Percentiles rank a stretch among this genome's conserved stretches.
These are phyloP conservation scores for Fusarium sp. DNA, from an alignment of 2,329 filamentous ascomycete species.

Conservation along the genomic window DNA sequence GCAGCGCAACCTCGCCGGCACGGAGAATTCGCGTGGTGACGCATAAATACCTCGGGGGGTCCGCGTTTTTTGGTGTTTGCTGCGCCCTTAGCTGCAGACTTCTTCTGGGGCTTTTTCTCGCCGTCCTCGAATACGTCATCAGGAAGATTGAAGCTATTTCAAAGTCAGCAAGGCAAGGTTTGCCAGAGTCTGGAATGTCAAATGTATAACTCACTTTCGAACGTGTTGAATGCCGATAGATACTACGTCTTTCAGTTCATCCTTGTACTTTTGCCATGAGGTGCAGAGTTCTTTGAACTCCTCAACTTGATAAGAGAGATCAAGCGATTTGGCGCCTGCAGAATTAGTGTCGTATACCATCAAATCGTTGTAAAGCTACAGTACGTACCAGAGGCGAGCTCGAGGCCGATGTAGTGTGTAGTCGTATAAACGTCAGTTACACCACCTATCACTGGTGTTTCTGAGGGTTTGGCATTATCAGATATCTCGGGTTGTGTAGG, in stretches of 20 bases:
- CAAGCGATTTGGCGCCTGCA: constrained; percentile 74
- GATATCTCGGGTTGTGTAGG: constrained; percentile 19
- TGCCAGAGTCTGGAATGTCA: not conserved
- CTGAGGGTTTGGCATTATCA: constrained; percentile 14
- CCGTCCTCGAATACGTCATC: constrained; percentile 88
- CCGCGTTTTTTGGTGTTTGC: constrained; percentile 60
- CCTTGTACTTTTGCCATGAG: constrained; percentile 78
- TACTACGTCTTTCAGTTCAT: constrained; percentile 68
- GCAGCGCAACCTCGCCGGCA: constrained; percentile 23
- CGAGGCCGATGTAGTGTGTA: constrained; percentile 93
- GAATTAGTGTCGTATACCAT: constrained; percentile 47
- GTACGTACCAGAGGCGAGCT: constrained; percentile 76
- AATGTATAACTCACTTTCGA: constrained; percentile 74
- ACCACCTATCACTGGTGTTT: constrained; percentile 16
- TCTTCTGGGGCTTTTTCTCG: constrained; percentile 77
- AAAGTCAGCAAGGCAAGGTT: constrained; percentile 21
- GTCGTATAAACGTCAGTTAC: constrained; percentile 77
- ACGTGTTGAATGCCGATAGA: constrained; percentile 85
- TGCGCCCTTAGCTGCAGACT: constrained; percentile 56
- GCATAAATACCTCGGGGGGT: constrained; percentile 58
- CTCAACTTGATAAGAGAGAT: constrained; percentile 83
- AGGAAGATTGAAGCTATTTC: constrained; percentile 82
- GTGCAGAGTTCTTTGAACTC: constrained; percentile 88
- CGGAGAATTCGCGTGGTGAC: constrained; percentile 29
- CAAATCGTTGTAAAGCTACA: not conserved